phyloP scores from a whole-genome alignment of 2,329 filamentous ascomycete genomes.

The Pestalotiopsis sp. region DNA sequence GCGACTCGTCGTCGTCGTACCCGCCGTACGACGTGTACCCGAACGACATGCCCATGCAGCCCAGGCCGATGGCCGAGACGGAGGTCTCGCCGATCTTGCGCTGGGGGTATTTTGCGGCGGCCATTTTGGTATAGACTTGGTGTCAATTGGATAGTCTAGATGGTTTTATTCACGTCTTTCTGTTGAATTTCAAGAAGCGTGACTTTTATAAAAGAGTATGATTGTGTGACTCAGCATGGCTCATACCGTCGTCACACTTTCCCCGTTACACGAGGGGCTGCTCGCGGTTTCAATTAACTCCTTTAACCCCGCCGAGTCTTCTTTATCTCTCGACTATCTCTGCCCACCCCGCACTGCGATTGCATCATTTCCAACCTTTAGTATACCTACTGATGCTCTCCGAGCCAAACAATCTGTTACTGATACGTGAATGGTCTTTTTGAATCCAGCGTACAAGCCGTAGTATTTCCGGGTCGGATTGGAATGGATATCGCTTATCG shows the following conservation, averaged over 20 bases:
- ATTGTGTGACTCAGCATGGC: neutral
- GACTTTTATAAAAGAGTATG: neutral
- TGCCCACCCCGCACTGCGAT: neutral
- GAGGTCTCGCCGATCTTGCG: slow-evolving; percentile 39
- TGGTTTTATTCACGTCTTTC: too few species aligned
- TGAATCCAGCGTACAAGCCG: too few species aligned
- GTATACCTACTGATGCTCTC: too few species aligned
- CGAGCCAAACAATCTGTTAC: too few species aligned
- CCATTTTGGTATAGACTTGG: slow-evolving; percentile 17
- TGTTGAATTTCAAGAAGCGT: too few species aligned
- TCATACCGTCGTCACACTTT: neutral
- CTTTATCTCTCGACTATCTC: neutral
- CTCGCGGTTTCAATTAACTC: too few species aligned
- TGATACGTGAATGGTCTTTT: too few species aligned
- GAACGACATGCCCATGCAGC: slow-evolving; percentile 45
- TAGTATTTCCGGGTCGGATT: too few species aligned
- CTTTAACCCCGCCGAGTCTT: neutral
- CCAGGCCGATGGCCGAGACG: slow-evolving; percentile 47
- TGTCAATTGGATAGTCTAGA: too few species aligned
- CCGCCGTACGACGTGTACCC: slow-evolving; percentile 31
- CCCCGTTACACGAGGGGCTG: too few species aligned
- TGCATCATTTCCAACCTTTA: too few species aligned
- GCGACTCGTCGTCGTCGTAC: slow-evolving; percentile 26
- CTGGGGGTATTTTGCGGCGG: slow-evolving; percentile 32
- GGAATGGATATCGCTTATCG: too few species aligned